Evolutionary conservation across 176 grass and related monocot species (phyloP), one percentile per base, ranked within the genome.

Genomic region (Rhynchospora tenuis): DNA sequence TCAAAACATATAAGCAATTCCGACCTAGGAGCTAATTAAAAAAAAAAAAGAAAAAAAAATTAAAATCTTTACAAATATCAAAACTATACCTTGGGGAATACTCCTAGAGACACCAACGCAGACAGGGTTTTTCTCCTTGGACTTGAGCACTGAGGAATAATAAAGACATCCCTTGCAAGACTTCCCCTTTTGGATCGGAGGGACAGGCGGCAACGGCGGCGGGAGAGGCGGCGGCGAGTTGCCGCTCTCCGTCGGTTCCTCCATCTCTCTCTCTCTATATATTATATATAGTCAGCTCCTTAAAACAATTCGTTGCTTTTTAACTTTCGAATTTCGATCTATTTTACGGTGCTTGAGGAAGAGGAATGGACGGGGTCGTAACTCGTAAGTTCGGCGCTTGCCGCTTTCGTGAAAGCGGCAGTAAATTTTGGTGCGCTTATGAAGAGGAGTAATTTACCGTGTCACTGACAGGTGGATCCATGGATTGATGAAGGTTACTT

Each of bases 161-260:
- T 82, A 97, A 61, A 97, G 94, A 59, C 89, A 92, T n/a, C 94
- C 94, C 83, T 94, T 97, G 82, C 92, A 97, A 1, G 94, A 92
- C 78, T 77, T 89, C 74, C 86, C 92, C 87, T 91, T 92, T 52
- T 54, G 75, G 68, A 76, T 11, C 12, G 73, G 55, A 47, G 26
- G 81, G 2, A 68, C 86, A 11, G 10, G 55, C 16, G 16, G 75
- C 17, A 84, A 70, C 7, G 63, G 80, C 10, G 64, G 63, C 44
- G 26, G 9, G 4, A 80, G 17, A 27, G 79, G 59, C 8, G 60
- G 27, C n/a, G 72, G 11, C 17, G 64, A 31, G 19, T 50, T 27
- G 31, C 52, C 85, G 46, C 66, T 26, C 59, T 81, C 83, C 68
- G 83, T 22, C 15, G 85, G 67, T 20, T 52, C 59, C 63, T 84